Evolutionary conservation across 768 basidiomycete genomes (phyloP).

Genomic region (Epithele typhae): DNA sequence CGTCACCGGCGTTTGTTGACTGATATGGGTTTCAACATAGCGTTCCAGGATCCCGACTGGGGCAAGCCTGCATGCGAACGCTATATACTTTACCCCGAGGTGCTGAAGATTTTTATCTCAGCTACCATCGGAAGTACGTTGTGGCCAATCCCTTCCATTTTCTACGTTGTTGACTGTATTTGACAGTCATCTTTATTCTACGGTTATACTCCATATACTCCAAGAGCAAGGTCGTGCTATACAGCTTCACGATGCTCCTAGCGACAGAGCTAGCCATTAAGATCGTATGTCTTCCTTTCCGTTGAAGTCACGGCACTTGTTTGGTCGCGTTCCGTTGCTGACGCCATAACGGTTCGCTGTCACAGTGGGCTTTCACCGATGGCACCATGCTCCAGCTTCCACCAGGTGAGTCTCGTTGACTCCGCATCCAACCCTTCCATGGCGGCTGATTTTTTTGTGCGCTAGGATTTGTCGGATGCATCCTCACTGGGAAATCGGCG

Average conservation of each 20-base stretch:
- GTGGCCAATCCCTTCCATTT: background rate
- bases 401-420: constrained; percentile 14
- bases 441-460: no score
- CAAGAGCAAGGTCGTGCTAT: constrained; percentile 12
- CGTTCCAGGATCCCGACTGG: constrained; percentile 20
- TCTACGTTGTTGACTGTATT: background rate
- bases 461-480: constrained; percentile 22
- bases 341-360: no score
- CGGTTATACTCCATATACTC: constrained; percentile 24
- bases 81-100: constrained; percentile 22
- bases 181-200: constrained; percentile 21
- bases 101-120: constrained; percentile 21
- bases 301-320: no score
- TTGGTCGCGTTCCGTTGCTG: background rate
- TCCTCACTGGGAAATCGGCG: constrained; percentile 18
- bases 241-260: constrained; percentile 16
- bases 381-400: constrained; percentile 19
- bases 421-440: no score
- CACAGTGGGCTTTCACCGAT: constrained; percentile 24
- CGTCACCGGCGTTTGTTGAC: background rate
- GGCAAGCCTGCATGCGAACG: constrained; percentile 14
- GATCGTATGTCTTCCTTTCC: constrained; percentile 13
- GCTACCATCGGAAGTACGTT: constrained; percentile 19
- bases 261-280: constrained; percentile 18
- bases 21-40: background rate